Base-by-base conservation (phyloP, 2,329 filamentous ascomycete genomes). In the Fusarium kyushuense region DNA sequence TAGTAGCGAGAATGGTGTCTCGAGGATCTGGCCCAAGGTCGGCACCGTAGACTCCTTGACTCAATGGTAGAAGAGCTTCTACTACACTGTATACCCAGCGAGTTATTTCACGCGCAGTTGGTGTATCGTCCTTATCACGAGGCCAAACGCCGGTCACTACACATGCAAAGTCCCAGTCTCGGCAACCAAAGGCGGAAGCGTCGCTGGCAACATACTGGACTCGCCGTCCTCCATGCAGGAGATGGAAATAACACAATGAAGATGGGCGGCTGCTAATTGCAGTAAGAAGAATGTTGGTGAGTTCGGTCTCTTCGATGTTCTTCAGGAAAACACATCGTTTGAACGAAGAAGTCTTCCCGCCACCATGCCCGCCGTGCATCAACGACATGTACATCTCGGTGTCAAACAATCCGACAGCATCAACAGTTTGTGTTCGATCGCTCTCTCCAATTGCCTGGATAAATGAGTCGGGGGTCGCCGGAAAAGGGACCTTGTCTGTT, bases 131-230 rank as follows among this genome's bases (percentile, higher is more conserved):
- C 74, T 85, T 73, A 12, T 84, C 79, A 17, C 86, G 84, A 4
- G 80, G 79, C 88, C 88, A 90, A 58, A 89, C 83, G 27, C 86
- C 87, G 7, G 87, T 90, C 41, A 91, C 72, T 6, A 90, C 85
- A 68, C 88, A 90, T 45, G 87, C 88, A 77, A 85, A 90, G 32
- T 86, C 81, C 88, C 87, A 90, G 73, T 87, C 81, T 76, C 88
- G 84, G 78, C 84, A 89, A 43, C 88, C 87, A 54, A 90, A 90
- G 54, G 88, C 87, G 58, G 84, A 86, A 27, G 79, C 80, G 64
- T 83, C 75, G 7, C 76, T 64, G 3, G 76, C 70, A 17, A 84
- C 67, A 27, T 88, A 79, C 43, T 68, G n/a, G 41, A 87, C 74
- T 0, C 82, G 83, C 65, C 83, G 85, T 9, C 87, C 86, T 19